Evolutionary conservation across 805 yeast genomes (phyloP).

Genomic region (Suhomyces xylopsoci): DNA sequence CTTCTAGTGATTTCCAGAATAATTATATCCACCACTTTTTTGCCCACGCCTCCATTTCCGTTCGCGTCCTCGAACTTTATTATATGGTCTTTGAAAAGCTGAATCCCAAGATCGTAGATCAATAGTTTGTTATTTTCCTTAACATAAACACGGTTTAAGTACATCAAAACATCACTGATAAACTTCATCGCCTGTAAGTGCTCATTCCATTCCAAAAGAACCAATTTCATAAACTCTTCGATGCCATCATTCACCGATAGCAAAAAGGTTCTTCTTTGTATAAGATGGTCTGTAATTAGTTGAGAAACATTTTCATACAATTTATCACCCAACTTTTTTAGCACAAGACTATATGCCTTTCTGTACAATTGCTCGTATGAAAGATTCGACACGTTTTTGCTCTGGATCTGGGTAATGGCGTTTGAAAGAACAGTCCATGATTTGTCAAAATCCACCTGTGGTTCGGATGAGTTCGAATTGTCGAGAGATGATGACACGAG

Average conservation of each 20-base stretch:
- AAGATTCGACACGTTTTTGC: slow-evolving; percentile 65
- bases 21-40: slow-evolving; percentile 45
- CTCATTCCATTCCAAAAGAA: slow-evolving; percentile 60
- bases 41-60: slow-evolving; percentile 38
- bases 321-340: slow-evolving; percentile 63
- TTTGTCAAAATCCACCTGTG: slow-evolving; percentile 54
- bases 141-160: slow-evolving; percentile 81
- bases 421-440: slow-evolving; percentile 63
- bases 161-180: slow-evolving; percentile 82
- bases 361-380: slow-evolving; percentile 83
- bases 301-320: slow-evolving; percentile 59
- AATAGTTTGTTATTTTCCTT: slow-evolving; percentile 61
- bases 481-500: slow-evolving; percentile 19
- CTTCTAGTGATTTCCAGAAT: slow-evolving; percentile 55
- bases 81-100: slow-evolving; percentile 59
- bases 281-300: slow-evolving; percentile 48
- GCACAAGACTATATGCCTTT: slow-evolving; percentile 71
- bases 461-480: slow-evolving; percentile 15
- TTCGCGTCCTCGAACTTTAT: slow-evolving; percentile 47
- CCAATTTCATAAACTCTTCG: slow-evolving; percentile 34
- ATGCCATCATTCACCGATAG: slow-evolving; percentile 16
- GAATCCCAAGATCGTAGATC: slow-evolving; percentile 71
- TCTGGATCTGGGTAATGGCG: slow-evolving; percentile 71
- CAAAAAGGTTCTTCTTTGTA: slow-evolving; percentile 16
- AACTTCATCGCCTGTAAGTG: slow-evolving; percentile 71